These are phyloP conservation scores for Kuraishia capsulata DNA, from an alignment of 805 yeast genomes.

Conservation along the genomic window DNA sequence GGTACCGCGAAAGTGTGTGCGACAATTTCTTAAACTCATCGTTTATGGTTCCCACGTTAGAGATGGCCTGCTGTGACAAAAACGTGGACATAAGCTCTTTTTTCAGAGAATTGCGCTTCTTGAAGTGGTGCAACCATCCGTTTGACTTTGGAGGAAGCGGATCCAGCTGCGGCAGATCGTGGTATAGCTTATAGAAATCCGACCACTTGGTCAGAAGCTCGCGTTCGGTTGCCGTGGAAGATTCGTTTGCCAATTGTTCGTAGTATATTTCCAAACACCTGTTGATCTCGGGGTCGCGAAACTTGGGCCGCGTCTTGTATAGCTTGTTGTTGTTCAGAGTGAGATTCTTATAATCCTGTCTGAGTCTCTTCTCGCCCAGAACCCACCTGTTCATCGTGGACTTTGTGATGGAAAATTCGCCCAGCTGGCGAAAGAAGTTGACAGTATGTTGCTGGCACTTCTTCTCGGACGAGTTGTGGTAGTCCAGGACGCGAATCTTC, in stretches of 20 bases:
- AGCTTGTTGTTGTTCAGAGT: slow-evolving; percentile 16
- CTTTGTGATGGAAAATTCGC: slow-evolving; percentile 25
- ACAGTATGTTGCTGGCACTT: slow-evolving; percentile 26
- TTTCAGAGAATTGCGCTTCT: slow-evolving; percentile 18
- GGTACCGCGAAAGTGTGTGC: slow-evolving; percentile 8
- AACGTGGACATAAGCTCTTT: slow-evolving; percentile 17
- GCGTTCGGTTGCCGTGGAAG: slow-evolving; percentile 18
- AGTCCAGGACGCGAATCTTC: slow-evolving; percentile 24
- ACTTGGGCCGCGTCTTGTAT: slow-evolving; percentile 23
- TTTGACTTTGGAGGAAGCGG: slow-evolving; percentile 17
- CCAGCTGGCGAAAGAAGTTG: slow-evolving; percentile 18
- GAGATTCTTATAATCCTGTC: slow-evolving; percentile 17
- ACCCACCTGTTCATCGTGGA: slow-evolving; percentile 32
- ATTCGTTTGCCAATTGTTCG: slow-evolving; percentile 25
- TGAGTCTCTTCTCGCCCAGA: slow-evolving; percentile 19
- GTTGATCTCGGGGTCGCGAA: slow-evolving; percentile 23
- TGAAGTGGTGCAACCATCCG: slow-evolving; percentile 33
- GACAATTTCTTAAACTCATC: slow-evolving; percentile 17
- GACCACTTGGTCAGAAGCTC: slow-evolving; percentile 22
- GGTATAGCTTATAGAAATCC: slow-evolving; percentile 12
- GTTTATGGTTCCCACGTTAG: slow-evolving; percentile 8
- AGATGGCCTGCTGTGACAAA: slow-evolving; percentile 10
- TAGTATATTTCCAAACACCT: slow-evolving; percentile 25
- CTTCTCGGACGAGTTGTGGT: slow-evolving; percentile 22
- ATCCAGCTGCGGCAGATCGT: slow-evolving; percentile 5